These are phyloP conservation scores for Pseudocercospora eumusae DNA, from an alignment of 2,329 filamentous ascomycete genomes.

Conservation along the genomic window DNA sequence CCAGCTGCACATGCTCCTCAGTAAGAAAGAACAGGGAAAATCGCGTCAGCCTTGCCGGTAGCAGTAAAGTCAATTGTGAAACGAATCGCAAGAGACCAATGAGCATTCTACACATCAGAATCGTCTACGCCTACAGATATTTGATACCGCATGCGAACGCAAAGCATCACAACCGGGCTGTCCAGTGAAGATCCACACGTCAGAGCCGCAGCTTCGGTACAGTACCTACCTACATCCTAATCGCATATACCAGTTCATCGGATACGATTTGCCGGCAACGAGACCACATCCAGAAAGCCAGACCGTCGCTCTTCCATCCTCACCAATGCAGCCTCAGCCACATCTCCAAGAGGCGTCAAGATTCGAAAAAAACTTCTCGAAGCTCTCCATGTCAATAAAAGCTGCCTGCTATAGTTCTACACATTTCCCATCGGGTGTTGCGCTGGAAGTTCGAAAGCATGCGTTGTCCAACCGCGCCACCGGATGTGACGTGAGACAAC, in stretches of 20 bases:
- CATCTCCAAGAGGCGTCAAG: not conserved
- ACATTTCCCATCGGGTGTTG: slow-evolving; percentile 7
- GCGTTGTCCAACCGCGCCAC: slow-evolving; percentile 1
- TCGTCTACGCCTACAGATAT: not conserved
- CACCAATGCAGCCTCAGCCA: slow-evolving; percentile 9
- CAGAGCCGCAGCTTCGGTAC: slow-evolving; percentile 8
- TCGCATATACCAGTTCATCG: slow-evolving; percentile 13
- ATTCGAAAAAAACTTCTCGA: not conserved
- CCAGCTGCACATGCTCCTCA: not conserved
- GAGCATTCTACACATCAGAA: slow-evolving; percentile 5
- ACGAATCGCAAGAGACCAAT: slow-evolving; percentile 12
- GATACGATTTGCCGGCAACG: not conserved
- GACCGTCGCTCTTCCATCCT: not conserved
- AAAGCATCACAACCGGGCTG: slow-evolving; percentile 1
- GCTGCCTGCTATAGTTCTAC: not conserved
- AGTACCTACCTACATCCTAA: too few relatives aligned
- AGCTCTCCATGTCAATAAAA: not conserved
- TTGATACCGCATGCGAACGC: slow-evolving; percentile 5
- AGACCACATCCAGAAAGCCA: not conserved
- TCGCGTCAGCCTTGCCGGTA: slow-evolving; percentile 19
- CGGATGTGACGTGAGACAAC: slow-evolving; percentile 22
- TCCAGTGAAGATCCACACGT: slow-evolving; percentile 1
- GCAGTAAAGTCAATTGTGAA: slow-evolving; percentile 19
- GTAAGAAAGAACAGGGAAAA: slow-evolving; percentile 15
- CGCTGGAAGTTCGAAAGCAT: not conserved